Percentiles rank a stretch among this genome's conserved stretches.
phyloP scores from a whole-genome alignment of 73 alveolate genomes.

The Durusdinium trenchii region DNA sequence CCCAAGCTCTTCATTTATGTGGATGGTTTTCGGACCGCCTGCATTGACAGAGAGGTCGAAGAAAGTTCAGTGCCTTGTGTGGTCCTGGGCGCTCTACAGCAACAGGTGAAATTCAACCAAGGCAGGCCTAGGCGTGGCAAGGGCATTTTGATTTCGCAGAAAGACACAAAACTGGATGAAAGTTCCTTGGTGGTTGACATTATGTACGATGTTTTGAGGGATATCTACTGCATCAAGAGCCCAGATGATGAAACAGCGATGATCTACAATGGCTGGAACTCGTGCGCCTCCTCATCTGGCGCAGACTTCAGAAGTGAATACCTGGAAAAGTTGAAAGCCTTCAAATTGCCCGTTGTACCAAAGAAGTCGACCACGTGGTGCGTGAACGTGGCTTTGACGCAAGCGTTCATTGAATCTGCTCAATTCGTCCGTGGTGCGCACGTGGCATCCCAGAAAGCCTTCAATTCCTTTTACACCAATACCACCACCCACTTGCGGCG shows the following conservation, averaged over 20 bases:
- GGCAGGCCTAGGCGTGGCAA: conserved; percentile 82
- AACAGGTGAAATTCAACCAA: conserved; percentile 47
- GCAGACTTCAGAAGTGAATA: conserved; percentile 65
- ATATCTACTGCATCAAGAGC: conserved; percentile 71
- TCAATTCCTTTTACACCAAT: conserved; percentile 72
- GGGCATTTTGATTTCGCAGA: conserved; percentile 57
- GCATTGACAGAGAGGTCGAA: conserved; percentile 68
- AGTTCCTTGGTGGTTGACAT: conserved; percentile 73
- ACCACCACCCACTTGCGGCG: conserved; percentile 61
- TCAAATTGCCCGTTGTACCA: conserved; percentile 72
- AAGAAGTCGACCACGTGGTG: conserved; percentile 76
- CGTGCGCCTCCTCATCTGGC: conserved; percentile 44
- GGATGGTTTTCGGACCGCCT: conserved; percentile 64
- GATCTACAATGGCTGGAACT: conserved; percentile 77
- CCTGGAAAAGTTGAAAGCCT: conserved; percentile 65
- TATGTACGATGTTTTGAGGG: conserved; percentile 75
- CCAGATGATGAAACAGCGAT: conserved; percentile 6
- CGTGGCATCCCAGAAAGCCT: conserved; percentile 78
- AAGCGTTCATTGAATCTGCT: conserved; percentile 83
- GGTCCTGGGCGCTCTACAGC: conserved; percentile 48
- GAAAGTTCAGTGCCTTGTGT: conserved; percentile 57
- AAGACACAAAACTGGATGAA: conserved; percentile 58
- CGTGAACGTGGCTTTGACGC: conserved; percentile 69
- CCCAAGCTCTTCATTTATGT: conserved; percentile 76
- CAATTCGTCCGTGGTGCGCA: conserved; percentile 64